Base-by-base conservation (phyloP, 331 rosid species). In the Arachis monticola region DNA sequence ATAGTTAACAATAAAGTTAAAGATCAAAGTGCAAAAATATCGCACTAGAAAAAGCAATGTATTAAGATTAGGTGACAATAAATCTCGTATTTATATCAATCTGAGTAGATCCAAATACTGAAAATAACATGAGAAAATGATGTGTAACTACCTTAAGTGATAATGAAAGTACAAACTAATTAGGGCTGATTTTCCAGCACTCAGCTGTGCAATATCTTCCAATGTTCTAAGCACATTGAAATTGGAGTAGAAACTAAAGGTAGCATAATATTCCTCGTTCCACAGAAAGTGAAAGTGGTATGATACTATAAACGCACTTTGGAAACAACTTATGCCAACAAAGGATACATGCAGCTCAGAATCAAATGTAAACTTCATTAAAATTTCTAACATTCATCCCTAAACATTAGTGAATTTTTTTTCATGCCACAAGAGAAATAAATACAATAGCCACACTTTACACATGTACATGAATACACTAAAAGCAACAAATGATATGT, bases 111-210 rank as follows among this genome's bases (percentile, higher is more conserved):
- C 46, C 2, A 67, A n/a, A 50, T 22, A 48, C 14, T 32, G 53
- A 38, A 73, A 30, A 55, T 50, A 74, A 61, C 40, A 32, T 42
- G 59, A 69, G 81, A 83, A 69, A 83, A 60, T 51, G 32, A 75
- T 38, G 67, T 45, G 7, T 27, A 66, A 58, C 73, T 30, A 56
- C 47, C 66, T 76, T 0, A 68, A 51, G 60, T 47, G 61, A 64
- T 27, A 32, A 38, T 38, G 41, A 38, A 38, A 3, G 41, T 8
- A 51, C 57, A 50, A 70, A 14, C 40, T 17, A 56, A 22, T 79
- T 30, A 50, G 14, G 60, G 44, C 27, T 60, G 40, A 41, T 31
- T 12, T 6, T 30, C 67, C 13, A 48, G 41, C 60, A 30, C 74
- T 45, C 48, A 35, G 41, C 12, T 73, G 62, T 46, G 12, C 12